phyloP scores from a whole-genome alignment of 73 alveolate species.

The Symbiodinium pilosum region DNA sequence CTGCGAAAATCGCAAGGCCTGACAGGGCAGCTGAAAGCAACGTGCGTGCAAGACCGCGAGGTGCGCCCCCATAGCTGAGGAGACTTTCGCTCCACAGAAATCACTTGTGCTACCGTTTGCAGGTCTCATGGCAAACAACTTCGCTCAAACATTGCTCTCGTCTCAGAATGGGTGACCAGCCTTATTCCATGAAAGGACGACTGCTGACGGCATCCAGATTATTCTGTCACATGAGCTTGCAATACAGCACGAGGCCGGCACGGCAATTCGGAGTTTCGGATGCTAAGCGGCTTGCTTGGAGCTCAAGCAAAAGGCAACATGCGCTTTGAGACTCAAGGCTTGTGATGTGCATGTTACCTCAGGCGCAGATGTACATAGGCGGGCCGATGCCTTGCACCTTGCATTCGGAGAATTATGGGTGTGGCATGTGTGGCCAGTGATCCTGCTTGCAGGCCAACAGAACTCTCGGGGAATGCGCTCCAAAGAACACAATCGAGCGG shows the following conservation, averaged over 20 bases:
- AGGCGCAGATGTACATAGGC: slow-evolving; percentile 7
- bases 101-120: not conserved
- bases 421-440: no score
- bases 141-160: not conserved
- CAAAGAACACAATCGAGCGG: not conserved
- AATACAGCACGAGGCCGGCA: not conserved
- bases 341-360: no score
- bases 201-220: no score
- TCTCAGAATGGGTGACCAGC: no score
- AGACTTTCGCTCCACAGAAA: not conserved
- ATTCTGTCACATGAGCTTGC: no score
- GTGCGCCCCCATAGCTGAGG: not conserved
- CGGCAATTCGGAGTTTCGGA: not conserved
- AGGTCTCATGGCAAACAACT: not conserved
- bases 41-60: not conserved
- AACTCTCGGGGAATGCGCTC: not conserved
- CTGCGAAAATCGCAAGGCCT: not conserved
- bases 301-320: not conserved
- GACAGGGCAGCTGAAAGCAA: not conserved
- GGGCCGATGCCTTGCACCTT: no score
- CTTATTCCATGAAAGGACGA: no score
- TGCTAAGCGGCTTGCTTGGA: not conserved
- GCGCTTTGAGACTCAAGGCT: no score
- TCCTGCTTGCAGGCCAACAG: not conserved
- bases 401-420: no score